These are phyloP conservation scores for Saturnispora serradocipensis DNA, from an alignment of 805 yeast genomes.

Conservation along the genomic window DNA sequence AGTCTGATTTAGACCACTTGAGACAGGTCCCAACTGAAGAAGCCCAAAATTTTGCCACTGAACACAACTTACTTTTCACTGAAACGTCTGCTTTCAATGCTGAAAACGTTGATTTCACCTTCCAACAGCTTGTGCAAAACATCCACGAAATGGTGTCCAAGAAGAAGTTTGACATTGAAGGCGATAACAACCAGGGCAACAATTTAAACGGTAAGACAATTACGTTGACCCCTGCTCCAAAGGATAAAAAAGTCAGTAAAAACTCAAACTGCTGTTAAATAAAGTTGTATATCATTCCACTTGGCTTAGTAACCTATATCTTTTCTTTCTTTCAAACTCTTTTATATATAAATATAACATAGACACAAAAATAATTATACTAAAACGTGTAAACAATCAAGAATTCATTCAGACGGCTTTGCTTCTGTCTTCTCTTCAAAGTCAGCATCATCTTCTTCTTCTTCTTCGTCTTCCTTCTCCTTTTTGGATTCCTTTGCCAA, in stretches of 20 bases:
- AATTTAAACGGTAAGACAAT: constrained; percentile 73
- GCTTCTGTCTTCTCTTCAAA: constrained; percentile 34
- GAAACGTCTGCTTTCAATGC: constrained; percentile 94
- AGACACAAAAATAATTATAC: not conserved
- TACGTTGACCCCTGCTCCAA: constrained; percentile 87
- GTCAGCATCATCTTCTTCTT: constrained; percentile 33
- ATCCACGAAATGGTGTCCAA: constrained; percentile 91
- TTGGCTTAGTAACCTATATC: not conserved
- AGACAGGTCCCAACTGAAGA: constrained; percentile 98
- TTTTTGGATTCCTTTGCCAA: constrained; percentile 41
- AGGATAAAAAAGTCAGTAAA: constrained; percentile 55
- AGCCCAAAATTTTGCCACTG: constrained; percentile 89
- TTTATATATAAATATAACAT: not conserved
- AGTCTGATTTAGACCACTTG: constrained; percentile 81
- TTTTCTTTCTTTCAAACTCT: not conserved
- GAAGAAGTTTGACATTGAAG: constrained; percentile 85
- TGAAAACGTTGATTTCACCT: constrained; percentile 90
- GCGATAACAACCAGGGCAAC: constrained; percentile 33
- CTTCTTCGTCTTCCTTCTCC: constrained; percentile 29
- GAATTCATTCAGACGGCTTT: not conserved
- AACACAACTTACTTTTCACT: constrained; percentile 84
- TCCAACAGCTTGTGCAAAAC: constrained; percentile 85
- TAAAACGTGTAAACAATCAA: no score
- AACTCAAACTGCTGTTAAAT: constrained; percentile 60
- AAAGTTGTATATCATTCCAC: not conserved